Evolutionary conservation across 306 rosid genomes (phyloP), one percentile per base, ranked within the genome.

Genomic region (Acacia acuminata): DNA sequence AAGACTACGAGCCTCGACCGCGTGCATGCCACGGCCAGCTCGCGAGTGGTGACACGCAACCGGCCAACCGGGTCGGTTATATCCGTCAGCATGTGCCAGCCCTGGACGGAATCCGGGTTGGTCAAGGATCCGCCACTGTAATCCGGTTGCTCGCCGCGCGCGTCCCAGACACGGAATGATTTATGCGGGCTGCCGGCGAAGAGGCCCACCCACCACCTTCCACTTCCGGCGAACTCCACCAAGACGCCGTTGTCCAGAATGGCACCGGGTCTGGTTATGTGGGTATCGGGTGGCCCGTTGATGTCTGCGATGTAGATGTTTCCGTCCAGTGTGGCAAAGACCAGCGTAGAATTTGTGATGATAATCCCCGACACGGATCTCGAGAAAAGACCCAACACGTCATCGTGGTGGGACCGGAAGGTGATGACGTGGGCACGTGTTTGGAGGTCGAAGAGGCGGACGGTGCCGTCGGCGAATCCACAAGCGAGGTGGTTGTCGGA

Each of bases 1-100:
- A 96, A 88, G 3, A 92, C 88, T 3, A 96, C 67, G 4, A 88
- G 45, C 12, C 89, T 60, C 3, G 87, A 34, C 5, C 77, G 14
- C 6, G 97, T 96, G 88, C 99, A 96, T 0, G 97, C 98, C 72
- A 93, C 93, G 0, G 89, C 97, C 3, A 81, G 34, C 8, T 84
- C 94, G 0, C 12, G 61, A 7, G 74, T 84, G 19, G 89, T 86
- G 0, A 93, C 89, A 2, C 98, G 84, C 14, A 93, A 47, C 4
- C 98, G 89, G 0, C 97, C 98, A 10, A 93, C 89, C 2, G 87
- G 84, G 48, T 83, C 91, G 3, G 64, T 86, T 9, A 85, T 5
- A 30, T 92, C 96, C 0, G 87, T 82, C 44, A 96, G 60, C 97
- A 93, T 89, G 85, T 88, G 91, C 99, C 99, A 95, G 0, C 98